Base-by-base conservation (phyloP, 805 yeast genomes). In the Metschnikowia santaceciliae region DNA sequence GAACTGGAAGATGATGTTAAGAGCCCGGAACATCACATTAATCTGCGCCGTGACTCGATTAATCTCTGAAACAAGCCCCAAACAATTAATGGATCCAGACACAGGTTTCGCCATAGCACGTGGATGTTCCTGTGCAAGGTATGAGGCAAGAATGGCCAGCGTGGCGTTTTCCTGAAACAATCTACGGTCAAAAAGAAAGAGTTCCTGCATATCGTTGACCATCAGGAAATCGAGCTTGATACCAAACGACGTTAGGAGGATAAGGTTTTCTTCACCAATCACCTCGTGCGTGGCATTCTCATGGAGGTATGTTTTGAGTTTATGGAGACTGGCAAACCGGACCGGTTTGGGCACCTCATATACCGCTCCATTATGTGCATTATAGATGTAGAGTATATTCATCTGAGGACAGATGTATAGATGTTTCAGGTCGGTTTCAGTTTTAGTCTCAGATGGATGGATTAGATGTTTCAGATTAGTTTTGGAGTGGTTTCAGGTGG, bases 231-330 rank as follows among this genome's bases (percentile, higher is more conserved):
- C 82, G 54, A 86, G 69, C 58, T 79, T 81, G 42, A 80, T 75
- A 0, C 91, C 91, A 62, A 78, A 83, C 1, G 90, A 81, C 2
- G 90, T 76, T 36, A 86, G 65, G 13, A 86, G 67, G 55, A 86
- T 72, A n/a, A 73, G 55, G 52, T 70, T 63, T 14, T 68, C 75
- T 40, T 55, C 55, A 17, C 59, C 67, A 14, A 64, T 57, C 6
- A 54, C 30, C 39, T 56, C 52, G 37, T 57, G 49, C 2, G 62
- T 55, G 47, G 73, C 69, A 33, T 62, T 48, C 46, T 68, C 70
- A 35, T 55, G 57, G 11, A 74, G 34, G 47, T 57, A 67, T 6
- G 48, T 53, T 48, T 72, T 74, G 56, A 74, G 67, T 15, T 62
- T 64, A 4, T 50, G 53, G 36, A 71, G 48, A n/a, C 64, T 63